phyloP scores from a whole-genome alignment of 2,329 filamentous ascomycete genomes.

The Rhynchosporium secalis region DNA sequence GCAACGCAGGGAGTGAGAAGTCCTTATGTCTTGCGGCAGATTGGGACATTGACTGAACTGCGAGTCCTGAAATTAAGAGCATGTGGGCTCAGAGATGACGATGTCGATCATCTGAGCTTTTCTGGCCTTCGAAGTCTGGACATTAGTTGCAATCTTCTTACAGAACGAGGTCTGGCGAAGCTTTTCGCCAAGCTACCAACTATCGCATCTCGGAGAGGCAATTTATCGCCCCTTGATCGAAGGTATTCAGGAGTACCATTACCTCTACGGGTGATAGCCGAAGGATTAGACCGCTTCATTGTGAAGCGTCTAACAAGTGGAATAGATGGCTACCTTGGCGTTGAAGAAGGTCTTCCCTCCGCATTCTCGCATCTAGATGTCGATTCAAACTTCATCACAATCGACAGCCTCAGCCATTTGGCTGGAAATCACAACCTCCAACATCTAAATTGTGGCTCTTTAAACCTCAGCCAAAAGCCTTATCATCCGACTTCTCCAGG shows the following conservation, averaged over 20 bases:
- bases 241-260: constrained; percentile 21
- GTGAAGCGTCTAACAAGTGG: constrained; percentile 20
- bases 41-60: constrained; percentile 24
- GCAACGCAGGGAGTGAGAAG: constrained; percentile 25
- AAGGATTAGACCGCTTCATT: constrained; percentile 24
- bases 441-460: constrained; percentile 27
- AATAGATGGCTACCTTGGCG: constrained; percentile 20
- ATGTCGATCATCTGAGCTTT: constrained; percentile 25
- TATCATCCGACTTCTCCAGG: constrained; percentile 17
- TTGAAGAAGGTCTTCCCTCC: constrained; percentile 25
- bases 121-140: constrained; percentile 27
- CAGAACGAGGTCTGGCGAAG: constrained; percentile 24
- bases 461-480: constrained; percentile 24
- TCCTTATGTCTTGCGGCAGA: constrained; percentile 25
- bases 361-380: constrained; percentile 28
- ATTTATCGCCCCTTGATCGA: constrained; percentile 10
- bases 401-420: constrained; percentile 20
- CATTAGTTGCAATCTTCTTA: constrained; percentile 28
- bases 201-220: neutral
- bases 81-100: constrained; percentile 29
- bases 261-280: constrained; percentile 14
- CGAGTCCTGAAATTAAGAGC: constrained; percentile 27
- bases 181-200: constrained; percentile 23
- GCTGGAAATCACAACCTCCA: constrained; percentile 23
- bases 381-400: constrained; percentile 24